Base-by-base conservation (phyloP, 805 yeast genomes). In the Spathaspora passalidarum region DNA sequence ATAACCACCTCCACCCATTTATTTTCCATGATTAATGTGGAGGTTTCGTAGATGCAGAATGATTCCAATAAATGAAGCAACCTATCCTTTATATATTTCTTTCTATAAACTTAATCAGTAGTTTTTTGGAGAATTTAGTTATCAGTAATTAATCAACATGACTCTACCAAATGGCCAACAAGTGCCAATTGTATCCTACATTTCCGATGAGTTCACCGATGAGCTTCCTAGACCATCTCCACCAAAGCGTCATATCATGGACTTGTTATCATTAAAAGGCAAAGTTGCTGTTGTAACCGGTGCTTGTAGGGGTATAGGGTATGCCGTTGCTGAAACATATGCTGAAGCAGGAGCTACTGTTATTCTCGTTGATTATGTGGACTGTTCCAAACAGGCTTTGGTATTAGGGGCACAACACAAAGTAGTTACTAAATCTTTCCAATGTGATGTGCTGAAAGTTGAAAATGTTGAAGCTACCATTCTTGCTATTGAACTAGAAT, bases 311-410 rank as follows among this genome's bases (percentile, higher is more conserved):
- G 96, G 96, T 29, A 88, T 88, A 53, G 96, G 96, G 13, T 78
- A 65, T 55, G 88, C 86, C 4, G 85, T 86, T 29, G 95, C 94
- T 37, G 86, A 81, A 62, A 90, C 89, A 2, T 87, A 74, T 57
- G 86, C 90, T 42, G 92, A 87, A 67, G 92, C 92, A 3, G 96
- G 96, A 43, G 96, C 95, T 8, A 85, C 85, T 50, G 79, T 89
- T 18, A 66, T 72, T 43, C 71, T 76, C 75, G 71, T 71, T 60
- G 71, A 72, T 56, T 63, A 72, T 44, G 62, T 59, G 32, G 81
- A 85, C 7, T 78, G 86, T 14, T 80, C 78, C 42, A 82, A 76
- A 46, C 77, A 77, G 55, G 89, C 89, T 16, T 73, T 72, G 55
- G 68, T 61, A 25, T 69, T 86, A 14, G 67, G 81, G 13, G 58